Evolutionary conservation across 192 early-diverging fungal species (phyloP).

Genomic region (Chytriomyces confervae): DNA sequence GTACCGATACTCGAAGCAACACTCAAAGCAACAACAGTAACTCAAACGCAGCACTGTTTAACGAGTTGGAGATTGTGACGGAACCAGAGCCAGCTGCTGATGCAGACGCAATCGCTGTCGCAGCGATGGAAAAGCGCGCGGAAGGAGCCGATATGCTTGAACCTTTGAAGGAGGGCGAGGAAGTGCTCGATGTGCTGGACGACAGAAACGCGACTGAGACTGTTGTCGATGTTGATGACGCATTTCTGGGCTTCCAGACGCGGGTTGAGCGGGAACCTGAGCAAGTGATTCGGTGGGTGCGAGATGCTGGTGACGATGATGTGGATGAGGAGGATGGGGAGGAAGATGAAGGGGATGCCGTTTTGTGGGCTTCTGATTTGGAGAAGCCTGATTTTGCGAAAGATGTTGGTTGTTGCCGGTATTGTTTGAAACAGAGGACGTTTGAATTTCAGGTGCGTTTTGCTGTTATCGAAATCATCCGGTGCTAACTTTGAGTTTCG

Average conservation of each 20-base stretch:
- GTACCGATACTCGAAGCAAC: conserved; percentile 8
- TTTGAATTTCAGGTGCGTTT: conserved; percentile 87
- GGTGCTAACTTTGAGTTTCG: neutral
- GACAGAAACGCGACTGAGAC: conserved; percentile 59
- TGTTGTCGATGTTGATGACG: conserved; percentile 82
- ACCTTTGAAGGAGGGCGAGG: conserved; percentile 43
- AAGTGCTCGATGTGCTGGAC: conserved; percentile 54
- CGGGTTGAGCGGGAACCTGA: conserved; percentile 76
- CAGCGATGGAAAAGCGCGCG: conserved; percentile 40
- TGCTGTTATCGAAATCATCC: neutral
- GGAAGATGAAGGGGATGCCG: conserved; percentile 52
- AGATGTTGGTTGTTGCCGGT: conserved; percentile 70
- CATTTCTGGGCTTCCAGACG: conserved; percentile 90
- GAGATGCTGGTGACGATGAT: neutral
- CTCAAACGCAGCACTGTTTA: conserved; percentile 40
- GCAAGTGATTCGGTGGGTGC: conserved; percentile 81
- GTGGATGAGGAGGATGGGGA: conserved; percentile 44
- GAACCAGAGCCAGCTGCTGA: conserved; percentile 60
- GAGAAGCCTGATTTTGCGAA: conserved; percentile 57
- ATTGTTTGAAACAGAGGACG: conserved; percentile 73
- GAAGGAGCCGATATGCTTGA: conserved; percentile 2
- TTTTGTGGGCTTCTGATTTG: conserved; percentile 80
- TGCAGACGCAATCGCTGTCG: conserved; percentile 24
- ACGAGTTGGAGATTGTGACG: conserved; percentile 57
- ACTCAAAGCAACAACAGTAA: neutral